phyloP scores from a whole-genome alignment of 345 rosid species.

The Citrus reticulata region DNA sequence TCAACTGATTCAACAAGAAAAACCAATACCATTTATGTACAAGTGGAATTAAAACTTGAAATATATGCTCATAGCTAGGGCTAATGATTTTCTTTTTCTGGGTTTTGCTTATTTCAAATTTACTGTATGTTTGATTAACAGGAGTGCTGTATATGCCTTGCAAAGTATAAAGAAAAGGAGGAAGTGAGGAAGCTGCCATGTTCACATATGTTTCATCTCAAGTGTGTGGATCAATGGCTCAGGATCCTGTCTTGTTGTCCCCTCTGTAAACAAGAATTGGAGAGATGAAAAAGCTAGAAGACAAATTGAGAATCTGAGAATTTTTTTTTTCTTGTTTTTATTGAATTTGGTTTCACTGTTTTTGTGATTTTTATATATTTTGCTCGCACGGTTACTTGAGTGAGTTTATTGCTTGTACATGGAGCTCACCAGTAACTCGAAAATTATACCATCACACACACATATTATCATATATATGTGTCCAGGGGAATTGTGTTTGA shows the following conservation, averaged over 20 bases:
- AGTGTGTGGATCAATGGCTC: constrained; percentile 99
- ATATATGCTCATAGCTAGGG: not conserved
- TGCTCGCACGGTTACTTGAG: constrained; percentile 33
- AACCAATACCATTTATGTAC: no score
- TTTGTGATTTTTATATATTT: constrained; percentile 20
- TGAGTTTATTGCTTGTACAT: constrained; percentile 35
- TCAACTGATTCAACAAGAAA: no score
- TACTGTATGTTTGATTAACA: constrained; percentile 20
- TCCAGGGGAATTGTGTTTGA: not conserved
- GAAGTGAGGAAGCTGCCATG: constrained; percentile 89
- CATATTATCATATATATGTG: not conserved
- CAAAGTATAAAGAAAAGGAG: constrained; percentile 81
- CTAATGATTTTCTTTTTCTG: not conserved
- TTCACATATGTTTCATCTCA: constrained; percentile 82
- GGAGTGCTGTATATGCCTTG: constrained; percentile 94
- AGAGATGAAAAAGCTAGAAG: constrained; percentile 34
- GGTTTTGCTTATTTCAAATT: no score
- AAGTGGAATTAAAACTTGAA: not conserved
- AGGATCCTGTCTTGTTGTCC: constrained; percentile 93
- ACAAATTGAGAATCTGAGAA: not conserved
- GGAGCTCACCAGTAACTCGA: constrained; percentile 34
- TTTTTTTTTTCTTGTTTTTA: not conserved
- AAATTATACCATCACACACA: not conserved
- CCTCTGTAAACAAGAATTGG: constrained; percentile 84
- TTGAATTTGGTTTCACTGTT: not conserved